Evolutionary conservation across 495 filamentous ascomycete species (phyloP).

Genomic region (Annulohypoxylon stygium): DNA sequence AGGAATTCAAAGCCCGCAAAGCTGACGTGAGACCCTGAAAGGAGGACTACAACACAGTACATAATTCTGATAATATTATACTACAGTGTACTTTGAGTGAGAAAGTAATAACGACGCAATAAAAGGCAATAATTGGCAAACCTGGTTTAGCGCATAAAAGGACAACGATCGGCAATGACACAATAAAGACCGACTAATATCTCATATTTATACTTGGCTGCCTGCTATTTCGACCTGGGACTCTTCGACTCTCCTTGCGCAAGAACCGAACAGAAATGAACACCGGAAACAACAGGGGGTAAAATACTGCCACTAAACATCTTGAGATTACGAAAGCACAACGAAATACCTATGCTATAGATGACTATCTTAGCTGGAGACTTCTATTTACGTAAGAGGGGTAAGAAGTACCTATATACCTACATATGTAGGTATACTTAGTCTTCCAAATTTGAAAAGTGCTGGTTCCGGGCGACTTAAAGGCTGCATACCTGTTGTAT

Average conservation of each 20-base stretch:
- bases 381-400: too few relatives aligned
- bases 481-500: not conserved
- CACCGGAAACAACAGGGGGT: not conserved
- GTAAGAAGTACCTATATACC: too few relatives aligned
- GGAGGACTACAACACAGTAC: not conserved
- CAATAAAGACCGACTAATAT: not conserved
- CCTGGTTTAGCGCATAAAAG: not conserved
- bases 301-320: not conserved
- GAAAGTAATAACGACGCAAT: not conserved
- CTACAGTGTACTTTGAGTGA: not conserved
- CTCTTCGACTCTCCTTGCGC: too few relatives aligned
- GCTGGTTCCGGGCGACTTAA: not conserved
- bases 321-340: not conserved
- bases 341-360: not conserved
- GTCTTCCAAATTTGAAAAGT: not conserved
- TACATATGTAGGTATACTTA: not conserved
- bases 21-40: constrained; percentile 35
- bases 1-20: constrained; percentile 20
- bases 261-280: not conserved
- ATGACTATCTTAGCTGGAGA: not conserved
- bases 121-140: not conserved
- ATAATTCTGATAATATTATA: too few relatives aligned
- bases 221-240: not conserved
- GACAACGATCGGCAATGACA: not conserved
- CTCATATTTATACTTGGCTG: not conserved